Base-by-base conservation (phyloP, 2,329 filamentous ascomycete genomes). In the Colletotrichum brevisporum region DNA sequence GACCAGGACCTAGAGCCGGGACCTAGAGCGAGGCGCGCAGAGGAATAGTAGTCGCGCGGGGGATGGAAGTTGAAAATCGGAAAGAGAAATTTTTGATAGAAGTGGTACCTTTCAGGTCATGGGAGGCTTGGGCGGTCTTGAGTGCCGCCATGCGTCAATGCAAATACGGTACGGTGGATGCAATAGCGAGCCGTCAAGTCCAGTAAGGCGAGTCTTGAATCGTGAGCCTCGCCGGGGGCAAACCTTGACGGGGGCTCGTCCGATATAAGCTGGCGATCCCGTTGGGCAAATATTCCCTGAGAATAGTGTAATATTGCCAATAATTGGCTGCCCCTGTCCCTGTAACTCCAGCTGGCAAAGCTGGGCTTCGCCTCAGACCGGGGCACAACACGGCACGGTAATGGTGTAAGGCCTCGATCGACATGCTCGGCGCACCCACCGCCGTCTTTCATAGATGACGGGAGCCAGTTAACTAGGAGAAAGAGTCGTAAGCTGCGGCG, bases 221-320 rank as follows among this genome's bases (percentile, higher is more conserved):
- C 45, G 18, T 47, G 45, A 18, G 16, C 16, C 45, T 12, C 4
- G 45, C 13, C 45, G 13, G 16, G 45, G 16, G 9, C 3, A 3
- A 47, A 16, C 18, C 3, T 47, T 47, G 45, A 18, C 16, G 45
- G 45, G 45, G 5, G 16, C 15, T 24, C 5, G 8, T 9, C 45
- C 18, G 16, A 2, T 47, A 47, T 9, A 47, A 47, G 5, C 16
- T 47, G 45, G 45, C 47, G 16, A 21, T 1, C 9, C 5, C 47
- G 47, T 13, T 36, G 31, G 31, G 31, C 31, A 21, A 50, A 18
- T 12, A 9, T 45, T 26, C 21, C 24, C 36, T 16, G 39, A 5
- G 6, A 57, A 47, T 57, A 27, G 54, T n/a, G 26, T n/a, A 47
- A 57, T 57, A 57, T 36, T 36, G 31, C 31, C 31, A 36, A 36